Evolutionary conservation across 495 filamentous ascomycete genomes (phyloP).

Genomic region (Xylaria curta): DNA sequence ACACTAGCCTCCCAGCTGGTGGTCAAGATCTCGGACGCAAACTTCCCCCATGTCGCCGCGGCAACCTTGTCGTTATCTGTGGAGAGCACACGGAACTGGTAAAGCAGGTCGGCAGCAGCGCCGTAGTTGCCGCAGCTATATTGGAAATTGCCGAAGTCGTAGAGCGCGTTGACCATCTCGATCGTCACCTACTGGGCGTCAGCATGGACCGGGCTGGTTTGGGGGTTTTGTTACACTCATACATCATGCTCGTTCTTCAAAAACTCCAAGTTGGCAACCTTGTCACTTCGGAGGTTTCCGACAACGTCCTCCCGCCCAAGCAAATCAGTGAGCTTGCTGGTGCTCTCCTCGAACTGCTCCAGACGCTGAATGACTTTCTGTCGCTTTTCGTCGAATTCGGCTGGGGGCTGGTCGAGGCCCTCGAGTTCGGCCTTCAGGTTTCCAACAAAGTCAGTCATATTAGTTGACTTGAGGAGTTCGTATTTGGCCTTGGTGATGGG

Average conservation of each 20-base stretch:
- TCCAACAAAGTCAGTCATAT: slow-evolving; percentile 97
- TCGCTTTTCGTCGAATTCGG: slow-evolving; percentile 84
- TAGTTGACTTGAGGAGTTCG: slow-evolving; percentile 89
- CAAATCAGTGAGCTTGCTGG: slow-evolving; percentile 81
- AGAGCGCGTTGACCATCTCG: slow-evolving; percentile 93
- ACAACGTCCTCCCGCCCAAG: slow-evolving; percentile 87
- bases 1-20: slow-evolving; percentile 95
- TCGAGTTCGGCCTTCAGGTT: slow-evolving; percentile 86
- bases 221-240: slow-evolving; percentile 33
- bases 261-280: slow-evolving; percentile 95
- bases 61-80: slow-evolving; percentile 97
- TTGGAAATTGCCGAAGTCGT: slow-evolving; percentile 93
- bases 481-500: slow-evolving; percentile 85
- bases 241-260: slow-evolving; percentile 92
- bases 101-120: slow-evolving; percentile 85
- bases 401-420: slow-evolving; percentile 74
- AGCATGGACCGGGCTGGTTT: slow-evolving; percentile 23
- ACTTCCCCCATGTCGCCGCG: slow-evolving; percentile 93
- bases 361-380: slow-evolving; percentile 85
- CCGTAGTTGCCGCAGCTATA: slow-evolving; percentile 94
- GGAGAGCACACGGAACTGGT: slow-evolving; percentile 95
- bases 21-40: slow-evolving; percentile 90
- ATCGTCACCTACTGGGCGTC: slow-evolving; percentile 67
- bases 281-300: slow-evolving; percentile 87
- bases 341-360: slow-evolving; percentile 82